These are phyloP conservation scores for Capronia americana DNA, from an alignment of 2,329 filamentous ascomycete genomes.

Conservation along the genomic window DNA sequence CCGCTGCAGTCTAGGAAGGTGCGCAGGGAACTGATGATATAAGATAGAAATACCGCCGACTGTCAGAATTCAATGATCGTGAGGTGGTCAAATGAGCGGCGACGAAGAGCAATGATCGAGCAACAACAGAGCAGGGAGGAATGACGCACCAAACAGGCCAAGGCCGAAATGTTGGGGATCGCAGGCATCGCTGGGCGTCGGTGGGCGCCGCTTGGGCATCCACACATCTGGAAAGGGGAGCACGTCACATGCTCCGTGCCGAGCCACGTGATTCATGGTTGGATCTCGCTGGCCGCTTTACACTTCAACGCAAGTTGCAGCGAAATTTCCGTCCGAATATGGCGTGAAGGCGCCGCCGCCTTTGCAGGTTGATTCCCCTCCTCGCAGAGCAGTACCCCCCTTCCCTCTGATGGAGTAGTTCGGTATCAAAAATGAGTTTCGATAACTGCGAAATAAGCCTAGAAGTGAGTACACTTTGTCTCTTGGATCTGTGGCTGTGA, in stretches of 20 bases:
- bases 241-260: slow-evolving; percentile 1
- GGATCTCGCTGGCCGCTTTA: background rate
- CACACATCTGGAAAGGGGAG: background rate
- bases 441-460: too few species aligned
- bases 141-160: slow-evolving; percentile 20
- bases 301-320: too few species aligned
- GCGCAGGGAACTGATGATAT: background rate
- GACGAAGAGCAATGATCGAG: background rate
- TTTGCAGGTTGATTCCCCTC: too few species aligned
- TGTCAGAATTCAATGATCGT: background rate
- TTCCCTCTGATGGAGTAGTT: too few species aligned
- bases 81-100: slow-evolving; percentile 3
- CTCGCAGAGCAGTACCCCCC: too few species aligned
- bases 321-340: too few species aligned
- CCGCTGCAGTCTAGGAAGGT: background rate
- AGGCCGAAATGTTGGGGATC: slow-evolving; percentile 3
- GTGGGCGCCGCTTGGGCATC: too few species aligned
- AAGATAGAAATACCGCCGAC: background rate
- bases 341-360: too few species aligned
- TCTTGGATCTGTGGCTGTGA: too few species aligned
- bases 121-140: slow-evolving; percentile 7
- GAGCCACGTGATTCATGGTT: background rate
- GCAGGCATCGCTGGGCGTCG: background rate
- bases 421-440: too few species aligned
- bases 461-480: too few species aligned